Percentiles rank a stretch among this genome's conserved stretches.
These are phyloP conservation scores for Mangifera indica DNA, from an alignment of 345 rosid genomes.

Conservation along the genomic window DNA sequence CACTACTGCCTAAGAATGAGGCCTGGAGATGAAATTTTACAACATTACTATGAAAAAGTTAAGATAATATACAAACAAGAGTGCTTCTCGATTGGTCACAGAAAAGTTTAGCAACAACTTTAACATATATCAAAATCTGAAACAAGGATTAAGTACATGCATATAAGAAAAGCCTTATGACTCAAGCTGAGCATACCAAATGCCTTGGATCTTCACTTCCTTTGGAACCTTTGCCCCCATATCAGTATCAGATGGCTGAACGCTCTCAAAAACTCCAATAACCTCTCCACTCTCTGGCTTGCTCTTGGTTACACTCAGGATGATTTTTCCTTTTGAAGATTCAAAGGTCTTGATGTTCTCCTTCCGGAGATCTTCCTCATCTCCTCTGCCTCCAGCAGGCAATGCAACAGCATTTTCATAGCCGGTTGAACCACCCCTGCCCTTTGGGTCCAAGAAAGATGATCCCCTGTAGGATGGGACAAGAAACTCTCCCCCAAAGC, in stretches of 20 bases:
- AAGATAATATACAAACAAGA: slow-evolving; percentile 34
- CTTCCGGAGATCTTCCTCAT: slow-evolving; percentile 81
- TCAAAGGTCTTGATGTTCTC: slow-evolving; percentile 75
- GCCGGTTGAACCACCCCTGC: slow-evolving; percentile 85
- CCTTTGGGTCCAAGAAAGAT: slow-evolving; percentile 93
- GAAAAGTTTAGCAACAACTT: slow-evolving; percentile 33
- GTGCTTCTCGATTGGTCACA: slow-evolving; percentile 30
- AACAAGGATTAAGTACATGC: slow-evolving; percentile 24
- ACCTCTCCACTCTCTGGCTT: slow-evolving; percentile 92
- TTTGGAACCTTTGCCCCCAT: slow-evolving; percentile 92
- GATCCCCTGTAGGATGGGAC: slow-evolving; percentile 85
- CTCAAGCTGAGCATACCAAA: slow-evolving; percentile 98
- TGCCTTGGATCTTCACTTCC: slow-evolving; percentile 92
- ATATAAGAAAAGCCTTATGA: slow-evolving; percentile 31
- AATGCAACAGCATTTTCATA: slow-evolving; percentile 87
- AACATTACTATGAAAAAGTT: slow-evolving; percentile 18
- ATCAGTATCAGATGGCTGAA: slow-evolving; percentile 98
- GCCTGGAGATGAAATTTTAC: neutral
- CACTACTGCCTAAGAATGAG: neutral
- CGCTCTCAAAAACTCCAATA: slow-evolving; percentile 91
- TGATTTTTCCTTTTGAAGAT: slow-evolving; percentile 79
- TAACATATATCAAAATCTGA: slow-evolving; percentile 36
- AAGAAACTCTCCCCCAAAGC: slow-evolving; percentile 63
- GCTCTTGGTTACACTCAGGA: slow-evolving; percentile 70
- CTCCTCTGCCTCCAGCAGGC: slow-evolving; percentile 97